Conservation (phyloP, 1,284 basidiomycete genomes). For the Sporisorium scitamineum region DNA sequence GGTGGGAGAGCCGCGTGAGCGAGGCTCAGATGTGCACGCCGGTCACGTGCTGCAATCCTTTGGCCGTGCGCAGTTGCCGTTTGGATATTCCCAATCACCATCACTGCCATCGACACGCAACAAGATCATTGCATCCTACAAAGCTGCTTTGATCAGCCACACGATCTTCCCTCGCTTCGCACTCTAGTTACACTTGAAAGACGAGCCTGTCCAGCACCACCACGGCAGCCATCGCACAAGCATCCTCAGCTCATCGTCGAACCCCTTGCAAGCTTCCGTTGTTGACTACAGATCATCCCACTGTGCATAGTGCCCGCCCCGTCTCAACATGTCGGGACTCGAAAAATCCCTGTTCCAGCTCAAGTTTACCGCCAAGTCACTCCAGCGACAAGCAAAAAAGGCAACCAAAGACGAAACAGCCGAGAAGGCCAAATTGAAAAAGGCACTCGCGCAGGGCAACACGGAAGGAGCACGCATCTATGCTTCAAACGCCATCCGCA, state of each 20-base stretch:
- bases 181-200: no score
- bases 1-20: no score
- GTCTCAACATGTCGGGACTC: slow-evolving; percentile 31
- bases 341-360: slow-evolving; percentile 68
- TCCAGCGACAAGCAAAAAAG: slow-evolving; percentile 67
- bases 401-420: slow-evolving; percentile 65
- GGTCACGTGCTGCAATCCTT: neutral
- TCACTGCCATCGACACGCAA: neutral
- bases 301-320: neutral
- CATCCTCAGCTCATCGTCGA: neutral
- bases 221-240: neutral
- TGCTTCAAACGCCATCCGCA: slow-evolving; percentile 96
- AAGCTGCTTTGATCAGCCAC: no score
- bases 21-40: no score
- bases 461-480: slow-evolving; percentile 98
- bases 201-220: no score
- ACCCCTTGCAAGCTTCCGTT: no score
- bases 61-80: slow-evolving; percentile 2
- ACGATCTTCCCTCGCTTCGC: no score
- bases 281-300: no score
- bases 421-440: slow-evolving; percentile 68
- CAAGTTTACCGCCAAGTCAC: slow-evolving; percentile 69
- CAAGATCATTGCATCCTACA: neutral
- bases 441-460: slow-evolving; percentile 95
- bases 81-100: neutral